These are phyloP conservation scores for Aschersonia sp. DNA, from an alignment of 2,329 filamentous ascomycete species.

Conservation along the genomic window DNA sequence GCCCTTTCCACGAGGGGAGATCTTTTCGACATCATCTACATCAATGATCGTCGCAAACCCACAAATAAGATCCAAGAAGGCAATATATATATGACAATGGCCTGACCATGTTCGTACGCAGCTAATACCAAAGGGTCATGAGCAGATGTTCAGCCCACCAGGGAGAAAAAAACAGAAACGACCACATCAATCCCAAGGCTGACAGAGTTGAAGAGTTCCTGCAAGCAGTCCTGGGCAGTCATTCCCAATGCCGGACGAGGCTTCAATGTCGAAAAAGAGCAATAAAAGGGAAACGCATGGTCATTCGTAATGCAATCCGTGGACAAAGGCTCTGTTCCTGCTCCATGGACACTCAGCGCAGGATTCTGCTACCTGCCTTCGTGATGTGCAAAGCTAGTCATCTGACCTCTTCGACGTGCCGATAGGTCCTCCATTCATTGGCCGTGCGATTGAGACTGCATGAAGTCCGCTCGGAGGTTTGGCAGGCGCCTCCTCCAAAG, in stretches of 20 bases:
- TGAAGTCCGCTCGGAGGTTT: background rate
- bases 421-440: slow-evolving; percentile 30
- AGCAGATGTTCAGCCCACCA: background rate
- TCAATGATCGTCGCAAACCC: too few relatives aligned
- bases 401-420: slow-evolving; percentile 38
- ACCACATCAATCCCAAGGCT: background rate
- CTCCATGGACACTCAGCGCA: too few relatives aligned
- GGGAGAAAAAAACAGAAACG: background rate
- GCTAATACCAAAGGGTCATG: background rate
- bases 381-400: slow-evolving; percentile 13
- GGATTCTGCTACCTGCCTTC: background rate
- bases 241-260: too few relatives aligned
- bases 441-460: slow-evolving; percentile 15
- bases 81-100: background rate
- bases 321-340: too few relatives aligned
- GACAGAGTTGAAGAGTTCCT: background rate
- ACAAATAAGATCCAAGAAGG: background rate
- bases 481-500: slow-evolving; percentile 35
- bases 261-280: background rate
- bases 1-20: too few relatives aligned
- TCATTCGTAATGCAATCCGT: too few relatives aligned
- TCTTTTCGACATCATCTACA: too few relatives aligned
- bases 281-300: background rate
- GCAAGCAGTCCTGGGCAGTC: too few relatives aligned
- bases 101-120: background rate